These are phyloP conservation scores for Podila verticillata DNA, from an alignment of 192 early-diverging fungal genomes.

Conservation along the genomic window DNA sequence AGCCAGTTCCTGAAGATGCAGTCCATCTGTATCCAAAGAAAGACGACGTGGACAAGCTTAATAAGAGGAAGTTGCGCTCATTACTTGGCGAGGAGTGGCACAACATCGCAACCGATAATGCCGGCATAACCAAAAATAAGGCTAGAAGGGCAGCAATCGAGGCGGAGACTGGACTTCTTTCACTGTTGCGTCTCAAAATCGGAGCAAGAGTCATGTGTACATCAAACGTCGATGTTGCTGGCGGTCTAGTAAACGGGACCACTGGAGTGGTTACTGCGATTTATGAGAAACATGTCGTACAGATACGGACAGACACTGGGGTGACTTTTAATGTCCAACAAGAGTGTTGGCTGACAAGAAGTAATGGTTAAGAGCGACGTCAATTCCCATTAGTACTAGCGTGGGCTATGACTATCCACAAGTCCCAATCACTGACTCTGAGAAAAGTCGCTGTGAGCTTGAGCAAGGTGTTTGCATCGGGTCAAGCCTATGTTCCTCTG, in stretches of 20 bases:
- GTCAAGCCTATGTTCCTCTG: conserved; percentile 21
- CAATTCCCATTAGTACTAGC: conserved; percentile 21
- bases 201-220: conserved; percentile 23
- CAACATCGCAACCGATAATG: not conserved
- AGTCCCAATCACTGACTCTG: conserved; percentile 7
- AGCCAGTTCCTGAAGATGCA: not conserved
- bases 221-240: conserved; percentile 11
- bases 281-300: not conserved
- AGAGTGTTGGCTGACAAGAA: conserved; percentile 8
- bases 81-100: conserved; percentile 5
- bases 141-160: not conserved
- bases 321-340: conserved; percentile 7
- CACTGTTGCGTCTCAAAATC: not conserved
- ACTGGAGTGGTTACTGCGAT: not conserved
- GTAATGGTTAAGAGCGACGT: conserved; percentile 3
- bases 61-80: not conserved
- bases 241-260: conserved; percentile 17
- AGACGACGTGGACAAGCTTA: not conserved
- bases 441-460: conserved; percentile 3
- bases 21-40: conserved; percentile 6
- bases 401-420: conserved; percentile 18
- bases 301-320: conserved; percentile 3
- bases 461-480: not conserved
- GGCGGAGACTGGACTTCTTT: conserved; percentile 2
- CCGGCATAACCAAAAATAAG: not conserved